Conservation (phyloP, 305 asterid genomes). For the Fraxinus greggii region DNA sequence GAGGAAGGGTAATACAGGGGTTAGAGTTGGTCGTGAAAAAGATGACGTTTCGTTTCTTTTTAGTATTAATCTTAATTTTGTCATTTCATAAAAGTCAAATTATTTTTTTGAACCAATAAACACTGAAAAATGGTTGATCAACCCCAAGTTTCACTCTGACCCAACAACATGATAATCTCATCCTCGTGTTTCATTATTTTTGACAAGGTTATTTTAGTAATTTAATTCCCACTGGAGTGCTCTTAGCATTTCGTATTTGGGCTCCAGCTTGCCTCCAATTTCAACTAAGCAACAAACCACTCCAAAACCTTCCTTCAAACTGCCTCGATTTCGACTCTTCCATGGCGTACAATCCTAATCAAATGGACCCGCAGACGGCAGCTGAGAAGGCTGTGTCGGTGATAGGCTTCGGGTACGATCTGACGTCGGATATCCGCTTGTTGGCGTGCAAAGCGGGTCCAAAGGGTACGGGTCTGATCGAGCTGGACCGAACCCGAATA, state of each 20-base stretch:
- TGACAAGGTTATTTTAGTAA: slow-evolving; percentile 26
- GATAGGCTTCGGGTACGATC: slow-evolving; percentile 82
- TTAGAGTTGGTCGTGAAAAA: not conserved
- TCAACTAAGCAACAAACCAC: not conserved
- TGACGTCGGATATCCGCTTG: slow-evolving; percentile 65
- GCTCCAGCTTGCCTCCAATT: slow-evolving; percentile 10
- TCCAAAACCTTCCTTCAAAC: slow-evolving; percentile 1
- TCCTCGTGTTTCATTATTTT: not conserved
- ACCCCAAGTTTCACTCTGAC: not conserved
- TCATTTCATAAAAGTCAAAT: not conserved
- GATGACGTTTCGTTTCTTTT: not conserved
- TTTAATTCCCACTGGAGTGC: not conserved
- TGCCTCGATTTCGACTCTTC: not conserved
- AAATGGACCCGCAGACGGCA: slow-evolving; percentile 71
- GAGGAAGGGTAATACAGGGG: not conserved
- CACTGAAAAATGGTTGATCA: not conserved
- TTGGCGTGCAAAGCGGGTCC: slow-evolving; percentile 76
- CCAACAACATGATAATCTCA: slow-evolving; percentile 1
- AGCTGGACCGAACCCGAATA: slow-evolving; percentile 49
- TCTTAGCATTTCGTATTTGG: not conserved
- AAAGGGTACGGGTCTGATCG: slow-evolving; percentile 58
- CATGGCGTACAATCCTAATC: slow-evolving; percentile 56
- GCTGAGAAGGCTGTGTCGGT: slow-evolving; percentile 86
- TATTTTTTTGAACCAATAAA: not conserved
- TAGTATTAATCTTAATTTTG: not conserved